Conservation (phyloP, 371 early-diverging fungal genomes). For the Mucor mucedo region DNA sequence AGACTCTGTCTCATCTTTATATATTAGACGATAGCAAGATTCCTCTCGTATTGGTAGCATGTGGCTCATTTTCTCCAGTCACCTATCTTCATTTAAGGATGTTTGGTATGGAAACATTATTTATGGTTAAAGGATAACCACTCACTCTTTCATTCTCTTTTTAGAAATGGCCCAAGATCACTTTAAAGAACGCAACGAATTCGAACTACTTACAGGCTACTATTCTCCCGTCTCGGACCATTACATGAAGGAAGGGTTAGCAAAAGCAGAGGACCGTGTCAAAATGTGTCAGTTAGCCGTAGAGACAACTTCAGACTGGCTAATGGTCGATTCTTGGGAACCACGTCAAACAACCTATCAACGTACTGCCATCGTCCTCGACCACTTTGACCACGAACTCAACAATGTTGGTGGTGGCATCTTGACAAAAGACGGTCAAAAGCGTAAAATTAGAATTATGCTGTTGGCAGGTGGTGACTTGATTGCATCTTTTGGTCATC, state of each 20-base stretch:
- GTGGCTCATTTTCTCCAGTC: conserved; percentile 97
- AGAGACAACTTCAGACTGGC: conserved; percentile 81
- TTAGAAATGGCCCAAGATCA: conserved; percentile 95
- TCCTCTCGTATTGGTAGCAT: conserved; percentile 94
- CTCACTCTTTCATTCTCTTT: too few species aligned
- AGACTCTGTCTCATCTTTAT: neutral
- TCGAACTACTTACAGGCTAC: conserved; percentile 93
- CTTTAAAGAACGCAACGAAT: conserved; percentile 73
- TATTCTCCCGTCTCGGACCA: conserved; percentile 95
- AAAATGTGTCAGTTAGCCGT: conserved; percentile 93
- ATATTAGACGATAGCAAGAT: conserved; percentile 76
- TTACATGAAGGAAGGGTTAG: conserved; percentile 92
- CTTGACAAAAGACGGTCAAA: conserved; percentile 39
- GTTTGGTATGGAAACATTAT: conserved; percentile 77
- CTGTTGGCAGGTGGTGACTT: conserved; percentile 97
- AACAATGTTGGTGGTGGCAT: conserved; percentile 73
- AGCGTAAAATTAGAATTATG: conserved; percentile 79
- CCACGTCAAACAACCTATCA: conserved; percentile 78
- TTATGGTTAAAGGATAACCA: too few species aligned
- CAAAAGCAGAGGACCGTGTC: conserved; percentile 84
- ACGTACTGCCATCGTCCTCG: conserved; percentile 90
- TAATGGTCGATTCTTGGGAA: conserved; percentile 98
- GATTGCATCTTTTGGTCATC: conserved; percentile 93
- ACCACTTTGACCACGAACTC: conserved; percentile 91
- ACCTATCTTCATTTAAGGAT: conserved; percentile 97